Evolutionary conservation across 257 asterid genomes (phyloP), one percentile per base, ranked within the genome.

Genomic region (Ocimum tenuiflorum): DNA sequence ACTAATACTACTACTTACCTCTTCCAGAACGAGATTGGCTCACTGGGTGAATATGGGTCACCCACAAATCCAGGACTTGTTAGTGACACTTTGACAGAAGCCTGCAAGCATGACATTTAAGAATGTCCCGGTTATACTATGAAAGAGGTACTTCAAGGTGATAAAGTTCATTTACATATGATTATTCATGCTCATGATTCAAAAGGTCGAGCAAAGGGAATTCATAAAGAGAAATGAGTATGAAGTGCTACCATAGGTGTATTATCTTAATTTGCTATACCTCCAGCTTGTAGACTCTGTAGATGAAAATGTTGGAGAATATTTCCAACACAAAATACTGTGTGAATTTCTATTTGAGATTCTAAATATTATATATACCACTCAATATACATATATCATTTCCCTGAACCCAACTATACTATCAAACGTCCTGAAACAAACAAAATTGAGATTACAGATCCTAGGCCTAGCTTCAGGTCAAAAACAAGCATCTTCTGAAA

Each of bases 21-120:
- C 69, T 53, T 67, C 89, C 73, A 86, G 67, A 91, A 88, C 15
- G 96, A 66, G 57, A 86, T 74, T 42, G 82, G 78, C 42, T 85
- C 95, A 42, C 85, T 85, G 51, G 81, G 75, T 45, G 90, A 75
- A 83, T 91, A 91, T 61, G 96, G 98, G 74, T 91, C 98, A 39
- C 74, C 80, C 4, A 91, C 75, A 60, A 88, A 65, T 62, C 98
- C 98, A 72, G 96, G 95, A 71, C 95, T 91, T 54, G 75, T 60
- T 82, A 85, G 68, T 47, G 96, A 72, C 57, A 91, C 80, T 63
- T 77, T 75, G 56, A 82, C 61, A 65, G 87, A 71, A 35, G 83
- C 89, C 97, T 91, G 83, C 73, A 73, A 69, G 57, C 60, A 71
- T 33, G 42, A 74, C 41, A 39, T 38, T 45, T 69, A 45, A 57